A percentile compares a stretch with the other conserved stretches of the same genome.
Evolutionary conservation across 2,329 filamentous ascomycete genomes (phyloP).

Genomic region (Boeremia exigua): DNA sequence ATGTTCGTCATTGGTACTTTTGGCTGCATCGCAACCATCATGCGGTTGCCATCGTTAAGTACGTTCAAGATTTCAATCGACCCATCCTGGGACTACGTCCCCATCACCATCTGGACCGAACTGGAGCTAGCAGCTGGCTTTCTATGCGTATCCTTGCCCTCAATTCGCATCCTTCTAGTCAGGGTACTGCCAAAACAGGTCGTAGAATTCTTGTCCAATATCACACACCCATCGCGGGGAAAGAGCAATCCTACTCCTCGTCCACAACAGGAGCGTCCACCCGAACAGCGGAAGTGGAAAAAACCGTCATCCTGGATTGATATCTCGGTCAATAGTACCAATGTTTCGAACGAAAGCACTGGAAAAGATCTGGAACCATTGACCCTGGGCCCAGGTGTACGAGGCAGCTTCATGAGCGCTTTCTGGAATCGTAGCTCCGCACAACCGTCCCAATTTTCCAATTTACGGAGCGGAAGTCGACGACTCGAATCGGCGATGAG

Average conservation of each 20-base stretch:
- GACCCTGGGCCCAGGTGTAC: not conserved
- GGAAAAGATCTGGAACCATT: not conserved
- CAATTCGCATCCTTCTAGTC: constrained; percentile 25
- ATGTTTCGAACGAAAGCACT: not conserved
- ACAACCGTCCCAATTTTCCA: constrained; percentile 3
- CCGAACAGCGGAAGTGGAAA: not conserved
- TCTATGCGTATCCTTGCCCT: constrained; percentile 7
- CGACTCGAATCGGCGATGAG: constrained; percentile 16
- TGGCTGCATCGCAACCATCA: constrained; percentile 35
- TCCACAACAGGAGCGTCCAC: not conserved
- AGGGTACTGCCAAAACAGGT: constrained; percentile 10
- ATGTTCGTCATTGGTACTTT: constrained; percentile 39
- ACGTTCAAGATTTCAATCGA: constrained; percentile 28
- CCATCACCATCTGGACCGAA: constrained; percentile 30
- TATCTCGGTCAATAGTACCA: not conserved
- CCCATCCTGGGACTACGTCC: constrained; percentile 32
- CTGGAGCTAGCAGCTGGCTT: constrained; percentile 26
- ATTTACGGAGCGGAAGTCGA: constrained; percentile 7
- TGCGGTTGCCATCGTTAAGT: constrained; percentile 29
- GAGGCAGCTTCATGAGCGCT: constrained; percentile 16
- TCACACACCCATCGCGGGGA: constrained; percentile 12
- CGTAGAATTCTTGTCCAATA: constrained; percentile 16
- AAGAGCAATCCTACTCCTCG: constrained; percentile 6
- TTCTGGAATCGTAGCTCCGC: constrained; percentile 12
- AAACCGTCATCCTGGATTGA: constrained; percentile 3